Evolutionary conservation across 2,329 filamentous ascomycete species (phyloP).

Genomic region (Colletotrichum karsti): DNA sequence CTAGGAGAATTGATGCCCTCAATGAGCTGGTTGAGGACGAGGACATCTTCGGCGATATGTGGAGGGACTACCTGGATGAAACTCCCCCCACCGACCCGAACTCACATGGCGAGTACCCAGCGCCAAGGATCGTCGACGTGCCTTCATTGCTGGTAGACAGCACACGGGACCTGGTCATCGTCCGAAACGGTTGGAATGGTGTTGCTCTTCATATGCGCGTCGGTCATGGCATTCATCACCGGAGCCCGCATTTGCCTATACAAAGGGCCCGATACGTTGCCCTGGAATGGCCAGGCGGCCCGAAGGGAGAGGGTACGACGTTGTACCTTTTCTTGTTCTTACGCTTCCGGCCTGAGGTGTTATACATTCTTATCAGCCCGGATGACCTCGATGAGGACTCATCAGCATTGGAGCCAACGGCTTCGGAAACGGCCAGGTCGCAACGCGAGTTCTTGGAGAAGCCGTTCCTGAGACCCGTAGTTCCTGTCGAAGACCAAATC

Average conservation of each 20-base stretch:
- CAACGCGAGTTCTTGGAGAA: background rate
- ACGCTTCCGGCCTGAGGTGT: background rate
- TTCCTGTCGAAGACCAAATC: background rate
- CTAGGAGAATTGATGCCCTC: too few relatives aligned
- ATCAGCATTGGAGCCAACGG: background rate
- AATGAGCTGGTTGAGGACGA: too few relatives aligned
- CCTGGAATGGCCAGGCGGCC: background rate
- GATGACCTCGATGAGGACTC: background rate
- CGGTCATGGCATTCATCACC: rapidly evolving
- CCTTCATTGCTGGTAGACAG: background rate
- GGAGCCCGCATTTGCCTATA: background rate
- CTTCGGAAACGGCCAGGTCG: background rate
- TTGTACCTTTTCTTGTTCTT: background rate
- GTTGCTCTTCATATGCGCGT: background rate
- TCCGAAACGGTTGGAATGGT: background rate
- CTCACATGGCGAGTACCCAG: background rate
- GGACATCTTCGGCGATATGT: rapidly evolving
- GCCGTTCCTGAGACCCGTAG: background rate
- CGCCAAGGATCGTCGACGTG: background rate
- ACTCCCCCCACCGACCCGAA: too few relatives aligned
- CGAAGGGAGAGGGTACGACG: too few relatives aligned
- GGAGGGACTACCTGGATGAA: too few relatives aligned
- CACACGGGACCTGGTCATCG: background rate
- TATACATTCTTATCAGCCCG: background rate
- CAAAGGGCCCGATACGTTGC: background rate